Evolutionary conservation across 106 monocot genomes (phyloP), one percentile per base, ranked within the genome.

Genomic region (Apostasia ramifera): DNA sequence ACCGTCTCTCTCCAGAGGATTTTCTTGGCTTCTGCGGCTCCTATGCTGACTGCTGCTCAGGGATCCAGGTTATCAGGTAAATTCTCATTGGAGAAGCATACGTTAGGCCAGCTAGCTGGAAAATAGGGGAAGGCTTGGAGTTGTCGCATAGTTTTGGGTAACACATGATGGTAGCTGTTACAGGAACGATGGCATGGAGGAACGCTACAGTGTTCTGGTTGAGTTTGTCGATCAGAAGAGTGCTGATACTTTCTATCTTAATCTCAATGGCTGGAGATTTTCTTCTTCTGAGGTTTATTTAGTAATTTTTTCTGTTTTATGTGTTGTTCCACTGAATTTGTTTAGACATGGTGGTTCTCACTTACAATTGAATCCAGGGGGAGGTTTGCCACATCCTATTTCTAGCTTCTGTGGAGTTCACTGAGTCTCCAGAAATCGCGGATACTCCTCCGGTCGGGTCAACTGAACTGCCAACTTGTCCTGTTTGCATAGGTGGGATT

Each of bases 341-440:
- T 47, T 2, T 40, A 8, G 42, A 13, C 47, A 3, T 38, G 5
- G 4, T n/a, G 12, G 12, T 10, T 60, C 26, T 41, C 13, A 56
- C 8, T 65, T 65, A 7, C 11, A 2, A 3, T 15, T 48, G 65
- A 47, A 48, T 87, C 61, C 75, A 97, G 95, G 84, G 80, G 66
- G 95, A 92, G 71, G 78, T 89, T 45, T 97, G 95, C 68, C 95
- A 97, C 56, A 73, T 92, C 40, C 80, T 97, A 9, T 97, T 89
- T 70, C 3, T 85, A 66, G 73, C 52, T 5, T 77, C 89, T 3
- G 81, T 85, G 57, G 89, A 92, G 77, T 89, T 66, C 69, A 92
- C 86, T 1, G 77, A 79, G 13, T 88, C 84, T 6, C 70, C 66
- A 15, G 80, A 92, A 63, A 59, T 83, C 57, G 92, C 84, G 4